These are phyloP conservation scores for Grigorovia humatica DNA, from an alignment of 805 yeast genomes.

Conservation along the genomic window DNA sequence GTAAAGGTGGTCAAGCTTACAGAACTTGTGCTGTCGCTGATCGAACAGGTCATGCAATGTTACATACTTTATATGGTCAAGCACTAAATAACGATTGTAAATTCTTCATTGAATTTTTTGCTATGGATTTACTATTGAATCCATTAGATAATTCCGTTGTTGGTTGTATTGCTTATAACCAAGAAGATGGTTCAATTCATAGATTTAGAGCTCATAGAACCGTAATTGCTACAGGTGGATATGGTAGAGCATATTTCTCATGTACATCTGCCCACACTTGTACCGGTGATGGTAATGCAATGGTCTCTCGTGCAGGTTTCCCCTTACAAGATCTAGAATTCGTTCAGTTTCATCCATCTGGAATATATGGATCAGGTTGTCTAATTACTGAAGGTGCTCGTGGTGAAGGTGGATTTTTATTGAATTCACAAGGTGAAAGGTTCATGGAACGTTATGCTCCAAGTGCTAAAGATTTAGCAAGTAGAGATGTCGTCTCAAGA, in stretches of 20 bases:
- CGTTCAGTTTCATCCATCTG: constrained; percentile 98
- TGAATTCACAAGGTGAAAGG: constrained; percentile 97
- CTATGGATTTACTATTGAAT: constrained; percentile 87
- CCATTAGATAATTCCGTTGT: constrained; percentile 73
- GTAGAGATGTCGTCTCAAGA: constrained; percentile 96
- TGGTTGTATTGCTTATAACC: constrained; percentile 95
- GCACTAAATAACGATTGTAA: constrained; percentile 94
- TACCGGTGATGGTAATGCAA: constrained; percentile 98
- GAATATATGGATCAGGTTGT: constrained; percentile 98
- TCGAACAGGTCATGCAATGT: constrained; percentile 95
- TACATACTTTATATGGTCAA: constrained; percentile 94
- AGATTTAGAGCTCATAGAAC: constrained; percentile 96
- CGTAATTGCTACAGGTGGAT: constrained; percentile 96
- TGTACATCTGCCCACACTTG: constrained; percentile 99
- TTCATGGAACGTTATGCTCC: constrained; percentile 99
- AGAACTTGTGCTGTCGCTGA: constrained; percentile 99
- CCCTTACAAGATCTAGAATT: constrained; percentile 96
- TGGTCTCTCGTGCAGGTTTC: constrained; percentile 97
- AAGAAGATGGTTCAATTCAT: constrained; percentile 97
- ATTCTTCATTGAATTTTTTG: constrained; percentile 95
- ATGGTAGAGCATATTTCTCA: constrained; percentile 96
- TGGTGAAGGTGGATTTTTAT: constrained; percentile 98
- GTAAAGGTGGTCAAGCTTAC: constrained; percentile 98
- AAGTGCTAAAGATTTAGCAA: constrained; percentile 94
- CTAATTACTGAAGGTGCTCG: constrained; percentile 98